Evolutionary conservation across 2,329 filamentous ascomycete genomes (phyloP).

Genomic region (Macrophomina pseudophaseolina): DNA sequence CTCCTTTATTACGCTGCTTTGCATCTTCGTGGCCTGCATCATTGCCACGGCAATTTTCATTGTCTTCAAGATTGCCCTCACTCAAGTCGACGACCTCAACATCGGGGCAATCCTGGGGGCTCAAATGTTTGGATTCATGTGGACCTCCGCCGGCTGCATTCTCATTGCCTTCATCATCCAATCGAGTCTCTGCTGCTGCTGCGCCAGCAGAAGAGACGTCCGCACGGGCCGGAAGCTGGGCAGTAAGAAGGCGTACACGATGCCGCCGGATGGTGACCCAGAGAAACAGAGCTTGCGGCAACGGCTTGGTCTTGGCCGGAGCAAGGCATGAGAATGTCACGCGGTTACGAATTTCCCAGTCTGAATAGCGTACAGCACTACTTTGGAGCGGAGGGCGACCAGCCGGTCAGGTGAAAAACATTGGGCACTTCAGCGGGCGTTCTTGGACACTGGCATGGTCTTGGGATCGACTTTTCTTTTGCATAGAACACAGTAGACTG

Average conservation of each 20-base stretch:
- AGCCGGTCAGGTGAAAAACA: conserved; percentile 2
- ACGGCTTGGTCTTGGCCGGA: conserved; percentile 14
- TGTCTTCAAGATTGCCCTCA: conserved; percentile 79
- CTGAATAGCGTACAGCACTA: neutral
- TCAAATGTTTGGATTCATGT: conserved; percentile 87
- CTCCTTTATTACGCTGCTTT: conserved; percentile 68
- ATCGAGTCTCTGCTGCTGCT: conserved; percentile 78
- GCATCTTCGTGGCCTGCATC: conserved; percentile 71
- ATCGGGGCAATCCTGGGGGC: conserved; percentile 72
- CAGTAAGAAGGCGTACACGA: conserved; percentile 34
- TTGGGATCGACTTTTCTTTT: neutral
- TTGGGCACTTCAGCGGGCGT: conserved; percentile 17
- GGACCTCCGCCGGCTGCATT: conserved; percentile 73
- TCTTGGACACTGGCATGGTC: neutral
- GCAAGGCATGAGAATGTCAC: conserved; percentile 15
- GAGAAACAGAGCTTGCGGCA: conserved; percentile 16
- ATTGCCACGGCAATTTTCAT: conserved; percentile 84
- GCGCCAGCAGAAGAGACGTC: conserved; percentile 62
- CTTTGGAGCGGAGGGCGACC: neutral
- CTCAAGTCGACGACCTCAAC: conserved; percentile 72
- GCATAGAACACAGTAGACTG: conserved; percentile 3
- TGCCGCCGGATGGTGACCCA: conserved; percentile 20
- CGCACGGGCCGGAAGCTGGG: conserved; percentile 54
- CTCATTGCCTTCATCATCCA: conserved; percentile 74
- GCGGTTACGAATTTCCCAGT: conserved; percentile 22